phyloP scores from a whole-genome alignment of 352 stramenopile species.

The Globisporangium sylvaticum region DNA sequence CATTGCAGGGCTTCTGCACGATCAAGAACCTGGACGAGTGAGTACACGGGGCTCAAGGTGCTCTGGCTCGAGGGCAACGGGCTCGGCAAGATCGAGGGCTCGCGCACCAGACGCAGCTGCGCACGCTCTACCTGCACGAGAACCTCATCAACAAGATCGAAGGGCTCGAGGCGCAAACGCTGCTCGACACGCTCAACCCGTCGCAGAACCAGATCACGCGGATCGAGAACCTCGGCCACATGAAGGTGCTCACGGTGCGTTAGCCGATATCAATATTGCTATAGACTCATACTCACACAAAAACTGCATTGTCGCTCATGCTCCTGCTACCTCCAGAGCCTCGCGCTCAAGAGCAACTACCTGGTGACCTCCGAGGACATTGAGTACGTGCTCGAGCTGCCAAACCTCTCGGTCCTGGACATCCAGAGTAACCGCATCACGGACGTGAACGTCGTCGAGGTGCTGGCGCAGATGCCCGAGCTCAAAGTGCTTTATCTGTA shows the following conservation, averaged over 20 bases:
- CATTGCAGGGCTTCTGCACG: conserved; percentile 70
- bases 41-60: conserved; percentile 92
- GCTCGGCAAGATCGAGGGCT: conserved; percentile 87
- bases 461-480: conserved; percentile 65
- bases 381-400: conserved; percentile 57
- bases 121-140: conserved; percentile 93
- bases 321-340: conserved; percentile 30
- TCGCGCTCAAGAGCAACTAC: conserved; percentile 78
- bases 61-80: conserved; percentile 95
- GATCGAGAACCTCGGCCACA: conserved; percentile 73
- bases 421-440: conserved; percentile 80
- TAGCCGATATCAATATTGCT: too few relatives aligned
- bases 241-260: conserved; percentile 62
- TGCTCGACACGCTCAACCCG: conserved; percentile 77
- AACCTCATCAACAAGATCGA: conserved; percentile 94
- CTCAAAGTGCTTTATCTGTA: conserved; percentile 85
- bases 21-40: conserved; percentile 95
- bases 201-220: conserved; percentile 76
- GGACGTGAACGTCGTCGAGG: conserved; percentile 57
- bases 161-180: conserved; percentile 49
- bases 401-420: conserved; percentile 68
- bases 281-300: neutral
- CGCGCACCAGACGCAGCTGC: conserved; percentile 79
- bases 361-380: conserved; percentile 56
- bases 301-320: neutral